Percentiles rank a stretch among this genome's conserved stretches.
Conservation (phyloP, 1,284 basidiomycete species). For the Cutaneotrichosporon cavernicola region DNA sequence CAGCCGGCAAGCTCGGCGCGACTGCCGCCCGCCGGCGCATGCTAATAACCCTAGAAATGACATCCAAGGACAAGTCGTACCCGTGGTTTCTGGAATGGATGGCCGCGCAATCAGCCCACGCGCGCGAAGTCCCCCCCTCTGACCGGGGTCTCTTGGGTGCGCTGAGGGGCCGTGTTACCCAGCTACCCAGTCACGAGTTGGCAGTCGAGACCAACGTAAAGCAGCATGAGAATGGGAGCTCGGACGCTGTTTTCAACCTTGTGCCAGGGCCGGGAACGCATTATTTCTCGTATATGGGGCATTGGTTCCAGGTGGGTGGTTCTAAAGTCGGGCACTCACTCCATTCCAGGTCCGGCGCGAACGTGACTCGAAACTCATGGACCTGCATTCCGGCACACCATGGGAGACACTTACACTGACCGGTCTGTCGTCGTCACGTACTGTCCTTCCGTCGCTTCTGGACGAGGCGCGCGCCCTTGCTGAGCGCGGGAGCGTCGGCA, state of each 20-base stretch:
- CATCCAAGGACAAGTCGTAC: constrained; percentile 91
- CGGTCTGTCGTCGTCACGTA: constrained; percentile 79
- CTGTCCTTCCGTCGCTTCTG: constrained; percentile 76
- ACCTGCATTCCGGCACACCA: constrained; percentile 84
- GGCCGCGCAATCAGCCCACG: constrained; percentile 56
- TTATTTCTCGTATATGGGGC: constrained; percentile 82
- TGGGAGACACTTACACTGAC: constrained; percentile 98
- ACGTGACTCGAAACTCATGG: constrained; percentile 86
- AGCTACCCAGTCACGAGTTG: constrained; percentile 80
- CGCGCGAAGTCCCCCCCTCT: constrained; percentile 30
- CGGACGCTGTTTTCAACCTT: constrained; percentile 81
- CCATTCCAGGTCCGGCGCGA: constrained; percentile 80
- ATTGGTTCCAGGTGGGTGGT: constrained; percentile 77
- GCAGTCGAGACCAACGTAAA: constrained; percentile 90
- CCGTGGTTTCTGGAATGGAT: constrained; percentile 99
- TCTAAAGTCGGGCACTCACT: no score
- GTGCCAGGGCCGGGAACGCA: constrained; percentile 95
- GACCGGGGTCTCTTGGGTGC: constrained; percentile 28
- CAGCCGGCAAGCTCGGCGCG: constrained; percentile 67
- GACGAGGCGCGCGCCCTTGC: constrained; percentile 86
- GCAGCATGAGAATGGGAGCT: constrained; percentile 83
- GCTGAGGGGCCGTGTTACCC: constrained; percentile 52
- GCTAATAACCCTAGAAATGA: constrained; percentile 93
- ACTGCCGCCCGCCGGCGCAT: constrained; percentile 80
- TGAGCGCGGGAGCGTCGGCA: constrained; percentile 81